Evolutionary conservation across 2,329 filamentous ascomycete species (phyloP).

Genomic region (Aureobasidium leucospermi): DNA sequence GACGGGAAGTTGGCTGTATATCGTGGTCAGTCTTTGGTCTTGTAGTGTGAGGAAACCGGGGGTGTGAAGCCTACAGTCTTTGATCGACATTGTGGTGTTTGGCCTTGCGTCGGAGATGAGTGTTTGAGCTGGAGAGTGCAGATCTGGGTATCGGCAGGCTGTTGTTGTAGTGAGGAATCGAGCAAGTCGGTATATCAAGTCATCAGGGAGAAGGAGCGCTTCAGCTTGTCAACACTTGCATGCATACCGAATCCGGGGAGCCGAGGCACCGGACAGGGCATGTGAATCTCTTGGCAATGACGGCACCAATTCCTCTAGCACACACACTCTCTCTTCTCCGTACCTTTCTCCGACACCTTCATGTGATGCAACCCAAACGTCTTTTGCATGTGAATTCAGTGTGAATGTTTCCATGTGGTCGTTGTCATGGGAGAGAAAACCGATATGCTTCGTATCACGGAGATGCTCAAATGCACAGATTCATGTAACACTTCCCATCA

Average conservation of each 20-base stretch:
- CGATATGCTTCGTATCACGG: no score
- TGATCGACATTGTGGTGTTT: constrained; percentile 1
- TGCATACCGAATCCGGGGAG: constrained; percentile 5
- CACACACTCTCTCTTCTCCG: not conserved
- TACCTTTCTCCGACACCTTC: not conserved
- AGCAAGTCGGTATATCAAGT: not conserved
- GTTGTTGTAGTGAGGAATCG: not conserved
- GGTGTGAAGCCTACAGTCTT: not conserved
- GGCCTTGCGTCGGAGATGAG: not conserved
- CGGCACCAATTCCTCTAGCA: not conserved
- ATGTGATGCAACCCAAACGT: not conserved
- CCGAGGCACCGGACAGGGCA: not conserved
- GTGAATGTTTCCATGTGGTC: no score
- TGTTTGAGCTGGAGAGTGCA: not conserved
- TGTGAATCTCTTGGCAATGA: constrained; percentile 11
- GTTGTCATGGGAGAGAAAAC: no score
- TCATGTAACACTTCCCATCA: no score
- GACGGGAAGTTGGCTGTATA: constrained; percentile 57
- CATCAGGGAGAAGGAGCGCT: not conserved
- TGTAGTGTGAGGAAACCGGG: not conserved
- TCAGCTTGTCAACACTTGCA: not conserved
- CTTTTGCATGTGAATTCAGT: not conserved
- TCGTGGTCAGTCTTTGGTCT: not conserved
- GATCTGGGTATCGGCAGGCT: no score
- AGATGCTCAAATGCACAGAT: no score